Conservation (phyloP, 169 alveolate genomes). For the Plasmodium knowlesi region DNA sequence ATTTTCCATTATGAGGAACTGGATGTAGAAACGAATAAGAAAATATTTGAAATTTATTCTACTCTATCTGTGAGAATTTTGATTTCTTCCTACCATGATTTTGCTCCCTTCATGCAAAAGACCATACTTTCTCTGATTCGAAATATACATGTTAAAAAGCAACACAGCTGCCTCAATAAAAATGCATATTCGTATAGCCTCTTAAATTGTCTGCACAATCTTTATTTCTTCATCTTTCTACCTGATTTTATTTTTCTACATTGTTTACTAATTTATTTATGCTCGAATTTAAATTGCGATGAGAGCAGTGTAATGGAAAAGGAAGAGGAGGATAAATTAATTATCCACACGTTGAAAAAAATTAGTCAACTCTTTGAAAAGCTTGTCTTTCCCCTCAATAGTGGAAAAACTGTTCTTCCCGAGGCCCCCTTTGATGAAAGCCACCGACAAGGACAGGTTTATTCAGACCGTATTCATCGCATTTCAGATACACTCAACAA, state of each 20-base stretch:
- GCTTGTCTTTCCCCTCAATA: neutral
- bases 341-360: neutral
- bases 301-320: neutral
- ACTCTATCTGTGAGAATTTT: slow-evolving; percentile 19
- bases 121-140: neutral
- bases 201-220: slow-evolving; percentile 10
- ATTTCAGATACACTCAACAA: slow-evolving; percentile 7
- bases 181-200: slow-evolving; percentile 1
- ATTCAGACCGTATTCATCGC: neutral
- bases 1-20: slow-evolving; percentile 30
- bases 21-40: slow-evolving; percentile 23
- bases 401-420: neutral
- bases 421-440: neutral
- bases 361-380: slow-evolving; percentile 14
- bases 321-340: neutral
- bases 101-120: neutral
- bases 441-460: neutral
- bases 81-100: slow-evolving; percentile 24
- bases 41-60: slow-evolving; percentile 13
- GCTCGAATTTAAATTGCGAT: neutral
- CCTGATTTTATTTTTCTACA: slow-evolving; percentile 47
- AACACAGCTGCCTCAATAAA: neutral
- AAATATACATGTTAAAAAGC: neutral
- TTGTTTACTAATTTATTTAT: slow-evolving; percentile 38
- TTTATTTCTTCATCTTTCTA: slow-evolving; percentile 30